Percentiles rank a stretch among this genome's conserved stretches.
Conservation (phyloP, 1,284 basidiomycete genomes). For the Cryptococcus amylolentus region DNA sequence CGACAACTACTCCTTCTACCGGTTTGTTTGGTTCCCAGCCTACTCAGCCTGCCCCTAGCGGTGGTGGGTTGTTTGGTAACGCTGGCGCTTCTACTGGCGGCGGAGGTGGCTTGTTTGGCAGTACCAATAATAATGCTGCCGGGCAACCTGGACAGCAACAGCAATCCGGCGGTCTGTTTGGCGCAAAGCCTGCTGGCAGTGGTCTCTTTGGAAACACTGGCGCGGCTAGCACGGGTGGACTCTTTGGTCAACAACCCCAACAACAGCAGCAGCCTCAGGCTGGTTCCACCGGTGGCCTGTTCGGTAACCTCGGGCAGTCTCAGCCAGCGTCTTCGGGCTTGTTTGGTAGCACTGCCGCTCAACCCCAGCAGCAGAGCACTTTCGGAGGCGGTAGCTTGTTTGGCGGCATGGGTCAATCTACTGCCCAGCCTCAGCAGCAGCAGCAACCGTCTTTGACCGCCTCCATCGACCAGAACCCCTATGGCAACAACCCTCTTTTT, state of each 20-base stretch:
- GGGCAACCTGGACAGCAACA: slow-evolving; percentile 30
- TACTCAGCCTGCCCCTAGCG: slow-evolving; percentile 13
- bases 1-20: slow-evolving; percentile 4
- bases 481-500: slow-evolving; percentile 68
- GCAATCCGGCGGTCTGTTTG: slow-evolving; percentile 26
- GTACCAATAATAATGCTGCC: slow-evolving; percentile 20
- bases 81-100: slow-evolving; percentile 11
- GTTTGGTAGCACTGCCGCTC: slow-evolving; percentile 50
- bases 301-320: slow-evolving; percentile 46
- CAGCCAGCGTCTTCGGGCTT: slow-evolving; percentile 38
- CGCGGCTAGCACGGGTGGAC: slow-evolving; percentile 12
- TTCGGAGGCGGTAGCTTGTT: slow-evolving; percentile 28
- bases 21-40: slow-evolving; percentile 28
- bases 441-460: slow-evolving; percentile 62
- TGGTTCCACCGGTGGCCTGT: slow-evolving; percentile 50
- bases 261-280: slow-evolving; percentile 21
- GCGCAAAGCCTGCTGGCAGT: slow-evolving; percentile 17
- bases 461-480: slow-evolving; percentile 82
- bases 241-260: slow-evolving; percentile 41
- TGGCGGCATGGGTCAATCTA: slow-evolving; percentile 40
- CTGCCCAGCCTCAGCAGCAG: slow-evolving; percentile 30
- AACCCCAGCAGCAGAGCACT: slow-evolving; percentile 34
- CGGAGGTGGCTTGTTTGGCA: slow-evolving; percentile 51
- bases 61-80: slow-evolving; percentile 31
- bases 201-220: slow-evolving; percentile 24